Evolutionary conservation across 2,329 filamentous ascomycete genomes (phyloP), one percentile per base, ranked within the genome.

Genomic region (Colletotrichum sp.): DNA sequence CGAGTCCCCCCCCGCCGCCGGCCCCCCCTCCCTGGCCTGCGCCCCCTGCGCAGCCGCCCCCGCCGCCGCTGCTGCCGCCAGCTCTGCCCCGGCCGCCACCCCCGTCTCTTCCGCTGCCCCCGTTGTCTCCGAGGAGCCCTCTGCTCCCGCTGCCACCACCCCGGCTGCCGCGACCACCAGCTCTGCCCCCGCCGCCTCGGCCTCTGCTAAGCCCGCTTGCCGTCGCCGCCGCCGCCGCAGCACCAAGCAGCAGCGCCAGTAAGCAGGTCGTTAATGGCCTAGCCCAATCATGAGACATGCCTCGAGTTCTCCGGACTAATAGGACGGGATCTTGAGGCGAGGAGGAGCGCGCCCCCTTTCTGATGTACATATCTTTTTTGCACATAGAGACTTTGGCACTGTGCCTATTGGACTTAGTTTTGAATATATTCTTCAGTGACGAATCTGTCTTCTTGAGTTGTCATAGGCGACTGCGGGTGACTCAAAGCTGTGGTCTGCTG

Each of bases 161-260:
- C 55, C 67, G 55, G 55, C 67, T 52, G 68, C 72, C 52, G 60
- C 72, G 28, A 67, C 63, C 64, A 59, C 73, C 43, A 72, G 52
- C 69, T 55, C 69, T 63, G 55, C 72, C 4, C 72, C 69, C 7
- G 39, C 61, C 43, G 72, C 69, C 6, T 67, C 69, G 12, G 63
- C 73, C 6, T 63, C 60, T 26, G 69, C 39, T 10, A 75, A 75
- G 73, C 69, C 73, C 52, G 28, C 73, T 48, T 75, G 73, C 69
- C 59, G 59, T 36, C 70, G 73, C n/a, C 73, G 73, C 43, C 73
- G 73, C 63, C 73, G 70, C 70, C 73, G 73, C 70, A 71, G 70
- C 30, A 61, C 34, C 70, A 60, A 63, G 70, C n/a, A 72, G 70
- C 71, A 73, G 64, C 70, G 34, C 59, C 72, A 73, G 55, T 75